These are phyloP conservation scores for Phytophthora hybrid DNA, from an alignment of 352 stramenopile genomes.

Conservation along the genomic window DNA sequence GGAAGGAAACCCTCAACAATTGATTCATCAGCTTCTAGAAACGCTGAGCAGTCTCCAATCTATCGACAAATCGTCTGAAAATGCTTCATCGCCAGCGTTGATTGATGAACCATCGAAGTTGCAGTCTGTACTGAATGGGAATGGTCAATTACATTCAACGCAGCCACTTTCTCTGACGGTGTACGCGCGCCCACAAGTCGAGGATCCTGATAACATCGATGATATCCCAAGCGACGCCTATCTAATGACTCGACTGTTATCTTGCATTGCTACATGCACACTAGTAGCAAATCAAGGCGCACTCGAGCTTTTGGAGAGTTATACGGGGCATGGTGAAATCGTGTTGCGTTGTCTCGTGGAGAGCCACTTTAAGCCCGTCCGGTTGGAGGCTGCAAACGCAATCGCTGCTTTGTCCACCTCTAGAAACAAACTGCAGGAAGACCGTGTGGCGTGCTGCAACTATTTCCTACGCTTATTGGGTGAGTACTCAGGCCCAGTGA, in stretches of 20 bases:
- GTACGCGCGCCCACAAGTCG: slow-evolving; percentile 49
- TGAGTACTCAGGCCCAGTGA: slow-evolving; percentile 52
- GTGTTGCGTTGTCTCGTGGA: slow-evolving; percentile 58
- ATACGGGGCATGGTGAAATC: slow-evolving; percentile 47
- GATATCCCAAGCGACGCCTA: slow-evolving; percentile 61
- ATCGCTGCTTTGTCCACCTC: slow-evolving; percentile 55
- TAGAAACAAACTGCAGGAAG: slow-evolving; percentile 54
- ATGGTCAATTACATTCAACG: slow-evolving; percentile 16
- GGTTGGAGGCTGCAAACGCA: slow-evolving; percentile 52
- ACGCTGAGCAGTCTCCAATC: slow-evolving; percentile 47
- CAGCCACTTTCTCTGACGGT: slow-evolving; percentile 39
- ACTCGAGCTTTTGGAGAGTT: slow-evolving; percentile 49
- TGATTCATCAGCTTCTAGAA: slow-evolving; percentile 58
- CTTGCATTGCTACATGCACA: slow-evolving; percentile 54
- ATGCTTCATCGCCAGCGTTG: slow-evolving; percentile 1
- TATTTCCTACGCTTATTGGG: slow-evolving; percentile 63
- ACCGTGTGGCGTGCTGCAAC: slow-evolving; percentile 54
- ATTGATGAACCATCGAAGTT: neutral
- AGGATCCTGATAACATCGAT: slow-evolving; percentile 58
- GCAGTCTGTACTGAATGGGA: slow-evolving; percentile 8
- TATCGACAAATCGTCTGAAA: slow-evolving; percentile 25
- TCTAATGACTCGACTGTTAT: slow-evolving; percentile 63
- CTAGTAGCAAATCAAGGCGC: slow-evolving; percentile 43
- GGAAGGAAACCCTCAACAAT: slow-evolving; percentile 33
- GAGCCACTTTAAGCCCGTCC: slow-evolving; percentile 57